Conservation (phyloP, 2,329 filamentous ascomycete species). For the Fusarium compactum region DNA sequence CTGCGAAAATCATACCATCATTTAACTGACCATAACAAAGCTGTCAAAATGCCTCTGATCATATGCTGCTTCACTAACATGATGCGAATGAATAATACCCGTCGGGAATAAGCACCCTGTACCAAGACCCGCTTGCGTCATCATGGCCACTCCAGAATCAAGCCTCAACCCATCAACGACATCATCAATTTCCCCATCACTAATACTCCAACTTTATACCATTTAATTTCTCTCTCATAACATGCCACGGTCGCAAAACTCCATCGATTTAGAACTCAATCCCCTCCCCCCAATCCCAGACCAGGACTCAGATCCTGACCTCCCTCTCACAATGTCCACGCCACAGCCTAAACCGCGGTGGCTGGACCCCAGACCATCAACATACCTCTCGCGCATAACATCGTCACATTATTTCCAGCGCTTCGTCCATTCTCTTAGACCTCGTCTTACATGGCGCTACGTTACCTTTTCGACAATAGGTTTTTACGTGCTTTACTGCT, state of each 20-base stretch:
- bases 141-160: constrained; percentile 18
- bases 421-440: constrained; percentile 33
- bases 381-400: constrained; percentile 20
- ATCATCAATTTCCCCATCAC: background rate
- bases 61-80: background rate
- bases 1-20: background rate
- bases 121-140: constrained; percentile 21
- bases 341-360: constrained; percentile 40
- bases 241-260: constrained; percentile 21
- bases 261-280: constrained; percentile 31
- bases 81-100: background rate
- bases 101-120: background rate
- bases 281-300: constrained; percentile 13
- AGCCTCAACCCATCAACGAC: constrained; percentile 3
- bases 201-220: background rate
- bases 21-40: background rate
- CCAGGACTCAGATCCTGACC: constrained; percentile 29
- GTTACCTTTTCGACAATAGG: constrained; percentile 46
- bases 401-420: constrained; percentile 23
- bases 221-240: background rate
- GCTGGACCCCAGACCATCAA: constrained; percentile 37
- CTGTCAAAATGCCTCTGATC: background rate
- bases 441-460: constrained; percentile 53
- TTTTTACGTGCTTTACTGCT: constrained; percentile 56
- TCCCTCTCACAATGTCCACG: constrained; percentile 33